These are phyloP conservation scores for Casuarina equisetifolia DNA, from an alignment of 306 rosid species.

Conservation along the genomic window DNA sequence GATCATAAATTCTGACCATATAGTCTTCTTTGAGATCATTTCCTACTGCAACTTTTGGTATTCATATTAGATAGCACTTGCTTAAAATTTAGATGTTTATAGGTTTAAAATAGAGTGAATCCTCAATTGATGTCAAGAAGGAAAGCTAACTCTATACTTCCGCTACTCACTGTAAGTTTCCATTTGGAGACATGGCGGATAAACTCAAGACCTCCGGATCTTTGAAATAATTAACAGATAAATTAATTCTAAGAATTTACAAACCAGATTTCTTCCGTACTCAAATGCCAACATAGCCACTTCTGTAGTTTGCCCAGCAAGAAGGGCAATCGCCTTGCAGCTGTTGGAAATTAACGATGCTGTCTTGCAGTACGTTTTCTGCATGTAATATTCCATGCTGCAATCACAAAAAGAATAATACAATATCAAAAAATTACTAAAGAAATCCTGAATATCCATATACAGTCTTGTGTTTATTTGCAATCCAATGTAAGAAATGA, in stretches of 20 bases:
- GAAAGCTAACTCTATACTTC: not conserved
- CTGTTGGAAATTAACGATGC: slow-evolving; percentile 93
- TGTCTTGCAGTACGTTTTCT: slow-evolving; percentile 88
- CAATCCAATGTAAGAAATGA: not conserved
- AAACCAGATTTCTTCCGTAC: slow-evolving; percentile 93
- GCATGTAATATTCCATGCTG: slow-evolving; percentile 94
- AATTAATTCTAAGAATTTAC: slow-evolving; percentile 40
- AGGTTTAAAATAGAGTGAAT: not conserved
- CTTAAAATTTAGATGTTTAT: not conserved
- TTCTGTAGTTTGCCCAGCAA: slow-evolving; percentile 91
- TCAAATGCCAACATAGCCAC: slow-evolving; percentile 83
- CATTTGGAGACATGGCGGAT: slow-evolving; percentile 3
- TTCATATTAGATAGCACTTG: not conserved
- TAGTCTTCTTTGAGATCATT: not conserved
- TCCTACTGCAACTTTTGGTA: not conserved
- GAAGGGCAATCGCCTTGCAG: slow-evolving; percentile 95
- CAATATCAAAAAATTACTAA: not conserved
- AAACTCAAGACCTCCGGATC: slow-evolving; percentile 9
- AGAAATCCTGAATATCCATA: not conserved
- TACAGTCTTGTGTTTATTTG: not conserved
- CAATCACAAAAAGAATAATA: slow-evolving; percentile 17
- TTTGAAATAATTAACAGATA: not conserved
- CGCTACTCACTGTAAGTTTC: not conserved
- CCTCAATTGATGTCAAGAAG: not conserved
- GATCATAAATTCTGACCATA: not conserved